Conservation (phyloP, 208 protist species). For the Blastocrithidia nonstop region DNA sequence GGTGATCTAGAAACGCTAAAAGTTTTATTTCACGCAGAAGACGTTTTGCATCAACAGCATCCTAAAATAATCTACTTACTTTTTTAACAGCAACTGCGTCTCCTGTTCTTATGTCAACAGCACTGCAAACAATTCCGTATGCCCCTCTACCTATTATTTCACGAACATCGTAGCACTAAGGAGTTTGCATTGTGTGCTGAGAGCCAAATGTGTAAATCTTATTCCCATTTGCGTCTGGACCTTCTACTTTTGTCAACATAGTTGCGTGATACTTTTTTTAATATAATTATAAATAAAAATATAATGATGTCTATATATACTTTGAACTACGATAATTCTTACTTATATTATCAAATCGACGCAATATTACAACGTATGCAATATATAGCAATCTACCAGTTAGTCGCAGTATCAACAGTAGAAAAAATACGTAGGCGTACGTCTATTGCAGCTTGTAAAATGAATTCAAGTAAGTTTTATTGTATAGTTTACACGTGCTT, state of each 20-base stretch:
- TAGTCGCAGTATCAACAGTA: not conserved
- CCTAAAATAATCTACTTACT: constrained; percentile 90
- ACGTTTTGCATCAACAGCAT: constrained; percentile 82
- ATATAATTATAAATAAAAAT: not conserved
- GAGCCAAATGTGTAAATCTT: constrained; percentile 65
- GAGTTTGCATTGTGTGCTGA: constrained; percentile 39
- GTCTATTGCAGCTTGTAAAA: not conserved
- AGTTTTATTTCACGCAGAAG: constrained; percentile 74
- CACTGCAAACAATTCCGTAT: constrained; percentile 82
- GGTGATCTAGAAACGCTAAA: constrained; percentile 46
- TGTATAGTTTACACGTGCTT: too few species aligned
- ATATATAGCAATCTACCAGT: not conserved
- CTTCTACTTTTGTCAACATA: constrained; percentile 63
- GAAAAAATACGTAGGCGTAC: not conserved
- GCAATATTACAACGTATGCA: not conserved
- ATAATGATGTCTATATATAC: constrained; percentile 1
- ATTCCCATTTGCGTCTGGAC: constrained; percentile 32
- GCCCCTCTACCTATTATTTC: constrained; percentile 73
- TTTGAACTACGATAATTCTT: not conserved
- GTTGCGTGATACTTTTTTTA: constrained; percentile 2
- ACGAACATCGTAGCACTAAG: constrained; percentile 46
- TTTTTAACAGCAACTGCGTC: constrained; percentile 96
- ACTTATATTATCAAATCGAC: constrained; percentile 4
- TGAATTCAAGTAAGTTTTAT: too few species aligned
- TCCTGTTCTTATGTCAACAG: constrained; percentile 34